phyloP scores from a whole-genome alignment of 1,284 basidiomycete genomes.

The Cryptococcus maquisensis region DNA sequence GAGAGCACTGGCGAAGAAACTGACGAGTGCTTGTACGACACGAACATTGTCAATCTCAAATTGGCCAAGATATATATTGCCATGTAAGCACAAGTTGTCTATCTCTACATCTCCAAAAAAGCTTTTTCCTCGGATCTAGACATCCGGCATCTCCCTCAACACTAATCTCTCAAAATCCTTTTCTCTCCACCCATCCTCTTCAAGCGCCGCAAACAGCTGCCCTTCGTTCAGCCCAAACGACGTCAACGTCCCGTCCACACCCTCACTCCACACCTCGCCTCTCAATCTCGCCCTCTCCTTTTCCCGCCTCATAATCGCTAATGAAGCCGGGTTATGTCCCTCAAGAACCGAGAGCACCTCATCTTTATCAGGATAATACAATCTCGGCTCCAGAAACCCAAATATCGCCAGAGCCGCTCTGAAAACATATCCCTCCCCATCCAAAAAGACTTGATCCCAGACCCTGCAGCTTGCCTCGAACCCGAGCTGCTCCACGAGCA shows the following conservation, averaged over 20 bases:
- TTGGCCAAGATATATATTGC: neutral
- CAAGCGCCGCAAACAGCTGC: conserved; percentile 71
- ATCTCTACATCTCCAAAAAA: too few species aligned
- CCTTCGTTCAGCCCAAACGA: conserved; percentile 84
- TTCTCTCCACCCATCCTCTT: conserved; percentile 67
- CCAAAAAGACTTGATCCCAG: conserved; percentile 63
- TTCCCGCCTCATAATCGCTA: conserved; percentile 45
- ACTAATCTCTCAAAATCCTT: conserved; percentile 80
- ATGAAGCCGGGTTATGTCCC: conserved; percentile 51
- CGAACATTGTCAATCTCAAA: too few species aligned
- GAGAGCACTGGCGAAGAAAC: too few species aligned
- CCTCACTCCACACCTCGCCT: conserved; percentile 50
- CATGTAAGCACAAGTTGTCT: too few species aligned
- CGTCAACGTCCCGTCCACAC: conserved; percentile 72
- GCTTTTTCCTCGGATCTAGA: neutral
- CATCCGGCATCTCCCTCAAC: conserved; percentile 79
- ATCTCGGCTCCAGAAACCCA: conserved; percentile 74
- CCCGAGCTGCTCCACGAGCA: conserved; percentile 81
- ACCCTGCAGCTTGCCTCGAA: conserved; percentile 80
- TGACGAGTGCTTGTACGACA: too few species aligned
- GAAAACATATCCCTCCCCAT: conserved; percentile 57
- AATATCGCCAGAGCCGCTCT: conserved; percentile 77
- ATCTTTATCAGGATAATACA: conserved; percentile 46
- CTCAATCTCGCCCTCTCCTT: conserved; percentile 57
- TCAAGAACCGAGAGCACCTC: conserved; percentile 80